Conservation (phyloP, 257 asterid species). For the Penstemon newberryi region DNA sequence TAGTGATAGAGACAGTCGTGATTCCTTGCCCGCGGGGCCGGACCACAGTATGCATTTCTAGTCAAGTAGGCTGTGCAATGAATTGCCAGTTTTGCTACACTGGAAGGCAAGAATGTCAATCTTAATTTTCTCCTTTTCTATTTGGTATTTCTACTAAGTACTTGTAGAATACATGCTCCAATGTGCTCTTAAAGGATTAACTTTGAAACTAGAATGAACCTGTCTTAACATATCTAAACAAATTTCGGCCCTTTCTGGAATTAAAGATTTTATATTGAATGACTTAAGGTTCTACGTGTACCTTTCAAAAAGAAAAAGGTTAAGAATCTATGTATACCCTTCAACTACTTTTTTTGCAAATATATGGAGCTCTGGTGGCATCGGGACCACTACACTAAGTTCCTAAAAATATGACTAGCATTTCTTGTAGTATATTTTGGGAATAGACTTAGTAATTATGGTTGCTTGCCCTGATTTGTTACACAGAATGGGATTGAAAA, state of each 20-base stretch:
- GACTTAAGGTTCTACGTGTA: not conserved
- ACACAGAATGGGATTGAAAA: constrained; percentile 89
- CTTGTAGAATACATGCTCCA: not conserved
- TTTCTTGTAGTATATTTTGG: not conserved
- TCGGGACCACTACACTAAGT: not conserved
- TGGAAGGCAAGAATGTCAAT: constrained; percentile 65
- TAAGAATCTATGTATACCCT: no score
- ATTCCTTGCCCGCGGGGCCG: constrained; percentile 90
- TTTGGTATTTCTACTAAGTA: not conserved
- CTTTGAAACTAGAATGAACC: constrained; percentile 7
- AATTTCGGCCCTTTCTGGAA: not conserved
- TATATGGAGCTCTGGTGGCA: not conserved
- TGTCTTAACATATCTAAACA: not conserved
- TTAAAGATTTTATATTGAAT: constrained; percentile 12
- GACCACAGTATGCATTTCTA: constrained; percentile 91
- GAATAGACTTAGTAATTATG: not conserved
- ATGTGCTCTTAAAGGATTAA: constrained; percentile 1
- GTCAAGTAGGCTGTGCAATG: constrained; percentile 99
- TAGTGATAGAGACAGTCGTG: constrained; percentile 88
- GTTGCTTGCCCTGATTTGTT: constrained; percentile 26
- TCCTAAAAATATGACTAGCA: constrained; percentile 13
- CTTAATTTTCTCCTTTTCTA: not conserved
- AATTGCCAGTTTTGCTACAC: constrained; percentile 99
- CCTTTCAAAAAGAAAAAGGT: not conserved
- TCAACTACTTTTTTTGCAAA: not conserved